These are phyloP conservation scores for Phaeophleospora eucalypticola DNA, from an alignment of 2,329 filamentous ascomycete genomes.

Conservation along the genomic window DNA sequence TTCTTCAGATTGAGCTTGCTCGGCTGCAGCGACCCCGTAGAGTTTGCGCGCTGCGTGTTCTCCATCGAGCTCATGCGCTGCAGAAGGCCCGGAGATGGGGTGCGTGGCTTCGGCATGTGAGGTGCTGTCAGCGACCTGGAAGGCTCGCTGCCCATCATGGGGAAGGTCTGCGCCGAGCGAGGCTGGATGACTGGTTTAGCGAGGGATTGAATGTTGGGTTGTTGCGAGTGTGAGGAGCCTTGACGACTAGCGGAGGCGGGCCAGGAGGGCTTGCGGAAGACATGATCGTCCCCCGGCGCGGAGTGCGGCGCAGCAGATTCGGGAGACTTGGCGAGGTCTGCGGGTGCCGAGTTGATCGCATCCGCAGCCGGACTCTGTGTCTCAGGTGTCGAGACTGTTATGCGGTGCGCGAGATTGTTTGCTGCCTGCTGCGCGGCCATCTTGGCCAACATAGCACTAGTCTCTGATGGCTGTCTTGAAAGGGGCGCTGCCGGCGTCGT, in stretches of 20 bases:
- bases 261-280: constrained; percentile 33
- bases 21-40: constrained; percentile 19
- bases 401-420: constrained; percentile 11
- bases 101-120: constrained; percentile 24
- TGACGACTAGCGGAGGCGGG: constrained; percentile 28
- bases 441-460: constrained; percentile 11
- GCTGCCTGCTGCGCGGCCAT: constrained; percentile 22
- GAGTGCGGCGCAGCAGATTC: not conserved
- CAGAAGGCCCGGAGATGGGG: constrained; percentile 41
- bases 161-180: constrained; percentile 14
- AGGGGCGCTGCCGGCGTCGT: constrained; percentile 3
- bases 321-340: constrained; percentile 2
- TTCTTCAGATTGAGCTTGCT: constrained; percentile 42
- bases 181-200: constrained; percentile 23
- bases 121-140: constrained; percentile 5
- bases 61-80: constrained; percentile 47
- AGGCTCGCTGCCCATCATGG: constrained; percentile 8
- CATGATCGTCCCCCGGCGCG: constrained; percentile 9
- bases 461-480: constrained; percentile 10
- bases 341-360: constrained; percentile 7
- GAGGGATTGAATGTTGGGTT: constrained; percentile 17
- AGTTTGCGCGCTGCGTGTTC: constrained; percentile 12
- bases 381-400: constrained; percentile 3
- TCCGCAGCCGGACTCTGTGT: constrained; percentile 7
- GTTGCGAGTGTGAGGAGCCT: constrained; percentile 3